Evolutionary conservation across 768 basidiomycete species (phyloP), one percentile per base, ranked within the genome.

Genomic region (Agaricus sinodeliciosus): DNA sequence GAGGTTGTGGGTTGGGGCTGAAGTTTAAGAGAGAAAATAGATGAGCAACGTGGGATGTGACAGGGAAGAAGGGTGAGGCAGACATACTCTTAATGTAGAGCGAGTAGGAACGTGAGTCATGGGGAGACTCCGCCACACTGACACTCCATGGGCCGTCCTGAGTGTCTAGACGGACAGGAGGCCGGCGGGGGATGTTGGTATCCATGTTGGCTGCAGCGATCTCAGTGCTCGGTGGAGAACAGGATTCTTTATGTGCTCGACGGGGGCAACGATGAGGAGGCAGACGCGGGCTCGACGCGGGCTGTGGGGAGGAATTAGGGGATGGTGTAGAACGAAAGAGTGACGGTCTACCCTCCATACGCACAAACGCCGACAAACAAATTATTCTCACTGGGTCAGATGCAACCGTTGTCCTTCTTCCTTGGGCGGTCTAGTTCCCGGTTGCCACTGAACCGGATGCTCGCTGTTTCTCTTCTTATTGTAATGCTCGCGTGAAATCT

Each of bases 1-100:
- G 46, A 93, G 76, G 72, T 91, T 90, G 70, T 93, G 89, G 19
- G 88, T 94, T 26, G 91, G 86, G 18, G 92, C 92, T 90, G 71
- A 31, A 9, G 34, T 11, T 12, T n/a, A 18, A 4, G 37, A 47
- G 39, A 60, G 52, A 61, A 60, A 61, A 55, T 56, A 58, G 53
- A 61, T 50, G 44, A 57, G 59, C 48, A 63, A 53, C 57, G 63
- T 59, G 59, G 55, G 56, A 22, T 56, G 45, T 53, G 50, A 45
- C 15, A 16, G 49, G 22, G 22, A 22, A 41, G 31, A 62, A 55
- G 52, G 46, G 59, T 59, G 44, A 56, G 59, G 57, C 47, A 44
- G 45, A 80, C 88, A 75, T 69, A 92, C 90, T 93, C 79, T 91
- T 93, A 70, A 93, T 82, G 75, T 93, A 93, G 63, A 93, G 78